Evolutionary conservation across 192 early-diverging fungal genomes (phyloP).

Genomic region (Podila epicladia): DNA sequence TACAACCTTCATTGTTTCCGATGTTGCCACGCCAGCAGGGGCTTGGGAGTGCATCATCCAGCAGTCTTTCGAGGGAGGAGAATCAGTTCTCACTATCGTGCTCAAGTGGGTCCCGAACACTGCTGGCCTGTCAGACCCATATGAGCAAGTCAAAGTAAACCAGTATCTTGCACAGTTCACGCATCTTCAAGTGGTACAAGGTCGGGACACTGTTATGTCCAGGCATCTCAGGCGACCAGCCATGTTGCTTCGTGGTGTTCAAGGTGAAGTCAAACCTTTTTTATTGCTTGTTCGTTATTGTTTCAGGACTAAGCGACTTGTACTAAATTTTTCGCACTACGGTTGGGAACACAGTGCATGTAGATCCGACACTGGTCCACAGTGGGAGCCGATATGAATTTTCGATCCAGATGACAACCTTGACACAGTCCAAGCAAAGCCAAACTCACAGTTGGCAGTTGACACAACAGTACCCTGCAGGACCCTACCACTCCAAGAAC

Average conservation of each 20-base stretch:
- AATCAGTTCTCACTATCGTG: too few relatives aligned
- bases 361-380: conserved; percentile 12
- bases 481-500: neutral
- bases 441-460: neutral
- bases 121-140: neutral
- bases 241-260: neutral
- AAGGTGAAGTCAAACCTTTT: neutral
- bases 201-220: neutral
- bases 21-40: too few relatives aligned
- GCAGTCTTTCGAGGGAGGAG: too few relatives aligned
- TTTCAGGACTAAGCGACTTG: neutral
- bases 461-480: neutral
- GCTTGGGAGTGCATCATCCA: too few relatives aligned
- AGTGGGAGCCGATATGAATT: conserved; percentile 2
- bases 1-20: too few relatives aligned
- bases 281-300: neutral
- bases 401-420: neutral
- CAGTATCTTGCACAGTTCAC: neutral
- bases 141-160: neutral
- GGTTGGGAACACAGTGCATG: neutral
- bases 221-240: neutral
- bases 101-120: too few relatives aligned
- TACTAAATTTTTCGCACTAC: neutral
- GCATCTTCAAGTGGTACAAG: neutral
- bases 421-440: neutral